Evolutionary conservation across 495 filamentous ascomycete species (phyloP), one percentile per base, ranked within the genome.

Genomic region (Corynascus novoguineensis): DNA sequence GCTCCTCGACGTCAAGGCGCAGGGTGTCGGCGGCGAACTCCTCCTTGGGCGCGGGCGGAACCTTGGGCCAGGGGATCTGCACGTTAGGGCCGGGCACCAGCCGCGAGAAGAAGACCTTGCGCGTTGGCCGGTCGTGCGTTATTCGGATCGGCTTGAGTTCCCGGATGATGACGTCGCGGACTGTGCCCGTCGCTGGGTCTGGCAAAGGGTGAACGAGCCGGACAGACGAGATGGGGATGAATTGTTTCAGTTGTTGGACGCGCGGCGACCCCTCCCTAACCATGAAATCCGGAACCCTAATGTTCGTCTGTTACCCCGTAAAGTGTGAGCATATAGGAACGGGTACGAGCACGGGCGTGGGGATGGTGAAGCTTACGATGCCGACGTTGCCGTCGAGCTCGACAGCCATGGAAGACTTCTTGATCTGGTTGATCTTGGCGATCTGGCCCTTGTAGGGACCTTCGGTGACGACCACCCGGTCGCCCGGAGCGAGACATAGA

Each of bases 371-470:
- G 25, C 81, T 57, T 75, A 96, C 90, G 79, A 78, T 73, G 65
- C 88, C 88, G 53, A 88, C 42, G 32, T 53, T 50, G 49, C 83
- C 82, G 59, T 82, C 76, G 25, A 96, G 72, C 3, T 66, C 67
- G 29, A 92, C 74, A 42, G 76, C 78, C 62, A 85, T 83, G 37
- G 62, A 77, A 2, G 78, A 71, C 19, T 64, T 65, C 56, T 86
- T 73, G 34, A 96, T 75, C n/a, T 69, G 61, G 45, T 53, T 64
- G 28, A 97, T 81, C 29, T 72, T 73, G 27, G 85, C 86, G 73
- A 98, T 95, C 71, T 85, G 86, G 55, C 90, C 89, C 74, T 84
- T 86, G 59, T 92, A 87, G 55, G 75, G 75, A 21, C 92, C 90
- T 48, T 85, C 83, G 44, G 86, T 72, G 31, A 95, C 68, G 34